Percentiles rank a stretch among this genome's conserved stretches.
These are phyloP conservation scores for Fusarium proliferatum DNA, from an alignment of 2,329 filamentous ascomycete species.

Conservation along the genomic window DNA sequence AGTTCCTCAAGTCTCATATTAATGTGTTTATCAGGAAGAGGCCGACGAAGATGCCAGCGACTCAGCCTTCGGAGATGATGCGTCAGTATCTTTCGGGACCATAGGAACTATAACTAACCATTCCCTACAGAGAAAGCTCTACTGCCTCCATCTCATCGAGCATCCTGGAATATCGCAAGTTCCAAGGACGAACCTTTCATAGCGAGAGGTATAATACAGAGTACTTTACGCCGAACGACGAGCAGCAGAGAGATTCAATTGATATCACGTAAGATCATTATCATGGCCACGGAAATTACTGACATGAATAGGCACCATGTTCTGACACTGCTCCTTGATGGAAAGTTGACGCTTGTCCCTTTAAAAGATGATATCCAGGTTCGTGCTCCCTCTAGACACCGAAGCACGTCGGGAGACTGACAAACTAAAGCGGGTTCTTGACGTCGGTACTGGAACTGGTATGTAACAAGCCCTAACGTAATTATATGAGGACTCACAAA, in stretches of 20 bases:
- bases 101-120: accelerated
- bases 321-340: background rate
- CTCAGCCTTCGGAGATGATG: background rate
- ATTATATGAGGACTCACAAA: background rate
- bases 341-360: background rate
- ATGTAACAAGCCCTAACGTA: background rate
- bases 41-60: background rate
- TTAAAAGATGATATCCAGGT: background rate
- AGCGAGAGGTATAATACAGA: background rate
- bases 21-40: background rate
- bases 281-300: accelerated
- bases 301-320: background rate
- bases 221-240: conserved; percentile 9
- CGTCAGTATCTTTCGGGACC: accelerated
- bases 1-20: accelerated
- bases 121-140: background rate
- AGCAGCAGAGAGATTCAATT: conserved; percentile 15
- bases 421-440: background rate
- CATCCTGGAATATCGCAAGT: conserved; percentile 6
- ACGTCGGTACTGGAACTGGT: background rate
- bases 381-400: accelerated
- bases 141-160: conserved; percentile 11
- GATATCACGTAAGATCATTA: conserved; percentile 3
- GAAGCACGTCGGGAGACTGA: accelerated
- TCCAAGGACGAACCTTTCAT: conserved; percentile 12